Base-by-base conservation (phyloP, 495 filamentous ascomycete species). In the Aspergillus saccharolyticus region DNA sequence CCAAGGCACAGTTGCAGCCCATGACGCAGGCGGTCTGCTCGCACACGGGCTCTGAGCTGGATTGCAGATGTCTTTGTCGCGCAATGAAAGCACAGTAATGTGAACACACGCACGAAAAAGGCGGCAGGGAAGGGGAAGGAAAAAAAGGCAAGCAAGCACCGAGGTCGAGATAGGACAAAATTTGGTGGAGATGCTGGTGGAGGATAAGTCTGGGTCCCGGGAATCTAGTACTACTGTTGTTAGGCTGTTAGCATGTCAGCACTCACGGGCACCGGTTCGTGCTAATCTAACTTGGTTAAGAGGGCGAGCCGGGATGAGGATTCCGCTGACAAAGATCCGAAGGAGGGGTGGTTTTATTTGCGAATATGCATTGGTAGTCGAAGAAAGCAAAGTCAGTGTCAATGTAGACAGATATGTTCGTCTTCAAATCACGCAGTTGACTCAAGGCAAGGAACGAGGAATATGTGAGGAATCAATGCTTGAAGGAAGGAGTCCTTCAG, bases 1-100 rank as follows among this genome's bases (percentile, higher is more conserved):
- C 30, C 54, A 51, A 45, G 58, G 55, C 44, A 61, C 56, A 59
- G 47, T 57, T 30, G 58, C 53, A 61, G 61, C 64, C 53, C 64
- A 66, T 66, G 61, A 61, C 64, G 56, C 54, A 60, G 44, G 43
- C 21, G 24, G 52, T 42, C 55, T 53, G 52, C 39, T 43, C 48
- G 53, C 53, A 57, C 48, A 7, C 53, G 24, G 46, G 53, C 39
- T 25, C 17, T 50, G 42, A 45, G 14, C 33, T 28, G 33, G 33
- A 15, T n/a, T n/a, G n/a, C 33, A 15, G 33, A 12, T 5, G 14
- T 10, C 14, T 4, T 9, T 39, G 33, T 39, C 14, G 39, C 25
- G 24, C 33, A n/a, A n/a, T n/a, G 49, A 33, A 45, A 18, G 42
- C 42, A 20, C 30, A 18, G 30, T 44, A 47, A 56, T 45, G 25